Evolutionary conservation across 768 basidiomycete species (phyloP).

Genomic region (Tricholoma terreum): DNA sequence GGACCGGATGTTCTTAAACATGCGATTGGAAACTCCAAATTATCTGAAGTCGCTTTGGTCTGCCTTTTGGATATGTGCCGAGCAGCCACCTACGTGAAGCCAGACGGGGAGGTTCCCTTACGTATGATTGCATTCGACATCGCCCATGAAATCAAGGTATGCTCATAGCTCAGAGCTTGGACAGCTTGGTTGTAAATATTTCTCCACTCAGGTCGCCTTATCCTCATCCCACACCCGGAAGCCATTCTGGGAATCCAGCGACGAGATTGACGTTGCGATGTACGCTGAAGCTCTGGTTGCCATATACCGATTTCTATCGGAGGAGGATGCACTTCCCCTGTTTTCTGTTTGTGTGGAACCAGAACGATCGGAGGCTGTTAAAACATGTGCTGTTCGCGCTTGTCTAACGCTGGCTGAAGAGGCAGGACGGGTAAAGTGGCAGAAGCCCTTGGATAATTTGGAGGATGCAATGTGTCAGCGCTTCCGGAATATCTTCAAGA

Average conservation of each 20-base stretch:
- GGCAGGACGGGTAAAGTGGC: conserved; percentile 53
- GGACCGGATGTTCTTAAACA: conserved; percentile 61
- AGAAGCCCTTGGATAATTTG: conserved; percentile 50
- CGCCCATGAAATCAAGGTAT: conserved; percentile 78
- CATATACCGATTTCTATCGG: conserved; percentile 66
- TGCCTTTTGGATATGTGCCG: conserved; percentile 79
- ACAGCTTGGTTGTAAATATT: background rate
- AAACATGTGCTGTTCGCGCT: conserved; percentile 74
- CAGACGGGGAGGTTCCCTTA: conserved; percentile 58
- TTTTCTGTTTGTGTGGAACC: conserved; percentile 69
- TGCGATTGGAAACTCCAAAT: conserved; percentile 50
- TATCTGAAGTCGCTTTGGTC: conserved; percentile 63
- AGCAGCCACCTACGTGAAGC: conserved; percentile 54
- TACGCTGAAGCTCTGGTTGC: conserved; percentile 73
- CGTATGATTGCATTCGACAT: conserved; percentile 66
- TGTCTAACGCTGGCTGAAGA: conserved; percentile 67
- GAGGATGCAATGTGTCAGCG: conserved; percentile 43
- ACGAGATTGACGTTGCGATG: conserved; percentile 74
- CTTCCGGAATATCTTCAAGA: conserved; percentile 55
- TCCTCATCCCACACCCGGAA: conserved; percentile 39
- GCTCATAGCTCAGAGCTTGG: background rate
- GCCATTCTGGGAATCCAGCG: conserved; percentile 69
- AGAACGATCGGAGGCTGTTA: conserved; percentile 77
- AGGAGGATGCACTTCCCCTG: conserved; percentile 56
- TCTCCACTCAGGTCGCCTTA: conserved; percentile 24